Base-by-base conservation (phyloP, 768 basidiomycete species). In the Pleurotus cornucopiae region DNA sequence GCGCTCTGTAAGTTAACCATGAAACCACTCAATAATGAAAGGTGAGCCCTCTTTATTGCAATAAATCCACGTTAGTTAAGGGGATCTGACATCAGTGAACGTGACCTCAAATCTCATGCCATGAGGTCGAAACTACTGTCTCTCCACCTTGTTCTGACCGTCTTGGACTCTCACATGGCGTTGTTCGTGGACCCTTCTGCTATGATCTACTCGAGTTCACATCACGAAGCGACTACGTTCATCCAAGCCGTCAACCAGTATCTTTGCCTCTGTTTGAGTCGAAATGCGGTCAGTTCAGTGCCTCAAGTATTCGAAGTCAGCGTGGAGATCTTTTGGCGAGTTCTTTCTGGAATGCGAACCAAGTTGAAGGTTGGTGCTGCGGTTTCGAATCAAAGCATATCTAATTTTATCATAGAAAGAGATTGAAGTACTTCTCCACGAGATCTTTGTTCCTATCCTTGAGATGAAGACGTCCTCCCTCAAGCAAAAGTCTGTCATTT, bases 261-360 rank as follows among this genome's bases (percentile, higher is more conserved):
- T 72, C 82, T 99, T 44, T 98, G 95, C 67, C 72, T 97, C 56
- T 88, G 87, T 60, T 71, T 99, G 62, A 97, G 93, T 62, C 82
- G 97, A 54, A 99, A 98, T 67, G 95, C 95, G 46, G 91, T 98
- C 58, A 94, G 91, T 68, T 85, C 94, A 2, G 94, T 98, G 5
- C 88, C 89, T 2, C 95, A 96, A 69, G 95, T 99, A 12, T 99
- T 99, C 69, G 97, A 99, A 67, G 85, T 94, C 51, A 94, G 93
- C 64, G 95, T 98, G 48, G 97, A 98, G 73, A 97, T 98, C 57
- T 98, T 98, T 72, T 98, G 96, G 94, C 83, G 92, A 63, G 89
- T 97, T 48, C 70, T 98, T n/a, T 84, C 89, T 44, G 91, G 93
- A 9, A 87, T 99, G 85, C 84, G 97, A 25, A 92, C 91, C 14